Evolutionary conservation across 179 eudicot genomes (phyloP).

Genomic region (Sideroxylon spinosum): DNA sequence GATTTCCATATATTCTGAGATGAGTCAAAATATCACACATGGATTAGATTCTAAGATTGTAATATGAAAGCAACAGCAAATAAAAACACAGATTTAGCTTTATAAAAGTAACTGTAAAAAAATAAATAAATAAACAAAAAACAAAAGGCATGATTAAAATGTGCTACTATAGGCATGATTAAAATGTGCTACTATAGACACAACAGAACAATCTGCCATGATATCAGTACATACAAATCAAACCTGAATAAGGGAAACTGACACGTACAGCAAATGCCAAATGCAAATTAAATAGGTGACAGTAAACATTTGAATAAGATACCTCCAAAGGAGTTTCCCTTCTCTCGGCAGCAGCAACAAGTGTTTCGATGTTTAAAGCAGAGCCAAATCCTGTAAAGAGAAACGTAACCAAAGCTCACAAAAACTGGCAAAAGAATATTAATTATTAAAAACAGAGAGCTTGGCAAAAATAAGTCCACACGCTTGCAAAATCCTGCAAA

Average conservation of each 20-base stretch:
- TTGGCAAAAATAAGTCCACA: conserved; percentile 4
- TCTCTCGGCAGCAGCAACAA: conserved; percentile 96
- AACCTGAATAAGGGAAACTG: neutral
- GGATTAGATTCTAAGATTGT: neutral
- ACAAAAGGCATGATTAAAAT: neutral
- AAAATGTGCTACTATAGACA: neutral
- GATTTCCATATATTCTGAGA: neutral
- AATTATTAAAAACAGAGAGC: neutral
- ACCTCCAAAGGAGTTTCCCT: conserved; percentile 94
- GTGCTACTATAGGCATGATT: neutral
- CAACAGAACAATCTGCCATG: conserved; percentile 1
- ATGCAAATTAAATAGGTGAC: neutral
- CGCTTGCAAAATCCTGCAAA: neutral
- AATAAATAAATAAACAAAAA: too few relatives aligned
- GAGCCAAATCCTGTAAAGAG: conserved; percentile 81
- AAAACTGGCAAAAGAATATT: neutral
- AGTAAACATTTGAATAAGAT: neutral
- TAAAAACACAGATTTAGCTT: neutral
- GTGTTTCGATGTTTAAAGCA: conserved; percentile 90
- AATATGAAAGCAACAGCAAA: neutral
- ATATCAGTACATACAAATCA: neutral
- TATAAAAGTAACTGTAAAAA: conserved; percentile 5
- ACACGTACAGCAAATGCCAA: neutral
- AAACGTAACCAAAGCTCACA: neutral
- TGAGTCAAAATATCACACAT: neutral